These are phyloP conservation scores for Candida albicans DNA, from an alignment of 1,139 yeast genomes.

Conservation along the genomic window DNA sequence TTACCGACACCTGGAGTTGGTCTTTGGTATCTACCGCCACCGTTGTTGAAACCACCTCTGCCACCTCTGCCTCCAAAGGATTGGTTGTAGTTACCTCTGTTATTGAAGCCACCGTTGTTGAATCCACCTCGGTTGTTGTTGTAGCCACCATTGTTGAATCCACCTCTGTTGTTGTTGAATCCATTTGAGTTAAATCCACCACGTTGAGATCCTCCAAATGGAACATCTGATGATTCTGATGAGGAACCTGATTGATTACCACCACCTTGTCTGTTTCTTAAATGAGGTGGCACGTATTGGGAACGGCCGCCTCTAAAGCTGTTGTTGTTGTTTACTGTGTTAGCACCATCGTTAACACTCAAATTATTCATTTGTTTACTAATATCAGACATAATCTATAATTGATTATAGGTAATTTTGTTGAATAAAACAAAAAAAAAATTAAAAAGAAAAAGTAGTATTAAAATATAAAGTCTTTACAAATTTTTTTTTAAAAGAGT, in stretches of 20 bases:
- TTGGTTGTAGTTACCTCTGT: conserved; percentile 18
- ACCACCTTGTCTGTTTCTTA: conserved; percentile 37
- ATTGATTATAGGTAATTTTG: neutral
- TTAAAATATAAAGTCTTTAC: neutral
- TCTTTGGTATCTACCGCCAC: conserved; percentile 29
- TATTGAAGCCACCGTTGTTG: conserved; percentile 19
- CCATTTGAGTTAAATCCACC: conserved; percentile 14
- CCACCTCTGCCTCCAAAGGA: conserved; percentile 21
- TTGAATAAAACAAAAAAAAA: conserved; percentile 2
- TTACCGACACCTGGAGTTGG: conserved; percentile 57
- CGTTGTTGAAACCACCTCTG: conserved; percentile 23
- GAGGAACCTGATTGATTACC: neutral
- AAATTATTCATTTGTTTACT: conserved; percentile 47
- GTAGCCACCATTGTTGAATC: conserved; percentile 18
- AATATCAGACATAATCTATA: conserved; percentile 37
- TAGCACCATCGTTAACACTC: conserved; percentile 30
- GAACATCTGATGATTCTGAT: conserved; percentile 5
- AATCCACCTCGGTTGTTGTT: conserved; percentile 26
- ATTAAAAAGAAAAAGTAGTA: neutral
- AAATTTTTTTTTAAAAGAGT: neutral
- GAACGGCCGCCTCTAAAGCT: conserved; percentile 17
- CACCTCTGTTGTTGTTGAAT: conserved; percentile 26
- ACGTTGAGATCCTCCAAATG: conserved; percentile 17
- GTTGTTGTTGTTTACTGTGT: conserved; percentile 12
- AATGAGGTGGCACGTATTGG: conserved; percentile 72